Percentiles rank a stretch among this genome's conserved stretches.
phyloP scores from a whole-genome alignment of 345 rosid species.

The Aquilaria malaccensis region DNA sequence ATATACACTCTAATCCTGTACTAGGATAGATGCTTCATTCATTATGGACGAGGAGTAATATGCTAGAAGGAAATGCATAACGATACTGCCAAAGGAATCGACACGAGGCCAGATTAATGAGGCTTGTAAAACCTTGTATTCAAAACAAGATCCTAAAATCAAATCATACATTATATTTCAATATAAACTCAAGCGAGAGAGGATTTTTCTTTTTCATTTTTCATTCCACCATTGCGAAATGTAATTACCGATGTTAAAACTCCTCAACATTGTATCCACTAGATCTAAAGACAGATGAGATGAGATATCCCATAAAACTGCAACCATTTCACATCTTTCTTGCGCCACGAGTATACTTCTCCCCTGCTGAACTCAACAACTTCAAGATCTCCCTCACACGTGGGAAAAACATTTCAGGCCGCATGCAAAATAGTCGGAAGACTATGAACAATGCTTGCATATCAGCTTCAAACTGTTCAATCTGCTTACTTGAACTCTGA shows the following conservation, averaged over 20 bases:
- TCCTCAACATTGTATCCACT: slow-evolving; percentile 40
- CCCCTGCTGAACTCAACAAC: slow-evolving; percentile 41
- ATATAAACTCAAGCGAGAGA: no score
- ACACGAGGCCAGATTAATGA: no score
- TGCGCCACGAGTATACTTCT: slow-evolving; percentile 26
- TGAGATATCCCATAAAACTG: slow-evolving; percentile 23
- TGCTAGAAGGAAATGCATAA: no score
- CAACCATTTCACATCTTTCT: slow-evolving; percentile 23
- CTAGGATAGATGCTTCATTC: no score
- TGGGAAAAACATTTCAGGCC: slow-evolving; percentile 71
- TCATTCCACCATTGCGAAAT: no score
- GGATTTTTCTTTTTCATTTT: no score
- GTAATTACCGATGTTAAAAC: slow-evolving; percentile 12
- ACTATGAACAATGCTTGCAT: slow-evolving; percentile 45
- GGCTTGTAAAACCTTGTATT: no score
- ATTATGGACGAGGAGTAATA: no score
- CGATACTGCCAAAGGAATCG: no score
- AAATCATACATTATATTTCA: no score
- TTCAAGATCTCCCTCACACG: slow-evolving; percentile 48
- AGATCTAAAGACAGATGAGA: slow-evolving; percentile 40
- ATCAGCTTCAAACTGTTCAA: slow-evolving; percentile 33
- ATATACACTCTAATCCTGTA: no score
- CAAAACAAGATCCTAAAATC: no score
- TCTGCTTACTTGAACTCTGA: slow-evolving; percentile 20
- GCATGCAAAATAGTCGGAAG: slow-evolving; percentile 54